A percentile compares a stretch with the other conserved stretches of the same genome.
phyloP scores from a whole-genome alignment of 257 asterid genomes.

The Lithospermum erythrorhizon region DNA sequence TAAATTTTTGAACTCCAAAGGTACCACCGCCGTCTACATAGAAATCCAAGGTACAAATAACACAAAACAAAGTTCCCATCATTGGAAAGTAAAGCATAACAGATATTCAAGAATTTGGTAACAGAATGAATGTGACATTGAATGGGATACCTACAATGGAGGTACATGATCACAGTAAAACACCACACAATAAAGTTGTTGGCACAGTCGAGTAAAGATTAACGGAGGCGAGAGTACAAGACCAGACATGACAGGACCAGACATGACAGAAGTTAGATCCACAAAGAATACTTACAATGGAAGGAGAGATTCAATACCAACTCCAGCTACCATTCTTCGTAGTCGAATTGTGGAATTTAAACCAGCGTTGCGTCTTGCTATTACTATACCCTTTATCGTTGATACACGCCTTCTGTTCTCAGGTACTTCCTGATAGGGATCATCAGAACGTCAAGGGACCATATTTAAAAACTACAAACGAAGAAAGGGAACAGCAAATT shows the following conservation, averaged over 20 bases:
- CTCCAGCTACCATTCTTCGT: constrained; percentile 72
- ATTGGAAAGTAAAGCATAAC: neutral
- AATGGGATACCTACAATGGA: neutral
- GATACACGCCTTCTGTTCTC: constrained; percentile 89
- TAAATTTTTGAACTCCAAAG: too few relatives aligned
- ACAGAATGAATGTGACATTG: neutral
- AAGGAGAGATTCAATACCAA: constrained; percentile 64
- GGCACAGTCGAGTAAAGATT: neutral
- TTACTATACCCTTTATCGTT: constrained; percentile 73
- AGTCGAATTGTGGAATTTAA: constrained; percentile 75
- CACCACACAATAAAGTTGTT: neutral
- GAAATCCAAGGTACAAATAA: neutral
- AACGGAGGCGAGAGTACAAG: neutral
- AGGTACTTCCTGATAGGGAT: constrained; percentile 71
- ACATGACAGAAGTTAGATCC: neutral
- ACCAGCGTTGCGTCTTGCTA: constrained; percentile 93
- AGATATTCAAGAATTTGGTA: neutral
- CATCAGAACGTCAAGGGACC: constrained; percentile 7
- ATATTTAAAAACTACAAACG: constrained; percentile 1
- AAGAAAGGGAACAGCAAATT: constrained; percentile 1
- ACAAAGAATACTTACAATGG: constrained; percentile 52
- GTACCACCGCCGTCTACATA: neutral
- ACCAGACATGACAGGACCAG: neutral
- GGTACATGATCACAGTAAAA: neutral
- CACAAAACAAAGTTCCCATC: neutral